phyloP scores from a whole-genome alignment of 2,329 filamentous ascomycete genomes.

The Botryotinia narcissicola region DNA sequence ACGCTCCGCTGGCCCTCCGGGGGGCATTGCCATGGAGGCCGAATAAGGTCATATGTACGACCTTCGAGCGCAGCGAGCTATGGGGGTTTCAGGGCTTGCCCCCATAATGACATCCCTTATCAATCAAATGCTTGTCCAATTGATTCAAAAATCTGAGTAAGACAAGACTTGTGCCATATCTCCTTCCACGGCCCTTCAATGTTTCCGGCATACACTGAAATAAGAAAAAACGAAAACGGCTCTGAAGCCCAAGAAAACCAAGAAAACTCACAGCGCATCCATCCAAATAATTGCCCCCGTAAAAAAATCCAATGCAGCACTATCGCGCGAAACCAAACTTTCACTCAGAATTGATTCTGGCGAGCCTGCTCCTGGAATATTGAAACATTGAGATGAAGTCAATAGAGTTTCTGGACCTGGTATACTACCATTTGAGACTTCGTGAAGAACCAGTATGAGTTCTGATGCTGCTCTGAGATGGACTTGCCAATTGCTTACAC shows the following conservation, averaged over 20 bases:
- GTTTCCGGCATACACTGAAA: neutral
- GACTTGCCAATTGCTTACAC: conserved; percentile 49
- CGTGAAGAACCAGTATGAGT: conserved; percentile 42
- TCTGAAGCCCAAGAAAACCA: neutral
- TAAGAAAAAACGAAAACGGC: neutral
- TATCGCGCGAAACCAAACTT: conserved; percentile 3
- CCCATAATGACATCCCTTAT: neutral
- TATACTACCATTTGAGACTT: conserved; percentile 16
- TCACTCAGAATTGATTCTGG: neutral
- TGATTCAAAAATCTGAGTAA: neutral
- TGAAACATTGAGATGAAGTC: conserved; percentile 11
- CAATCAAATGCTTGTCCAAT: neutral
- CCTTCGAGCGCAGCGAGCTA: neutral
- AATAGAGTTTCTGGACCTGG: conserved; percentile 2
- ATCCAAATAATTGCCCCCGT: conserved; percentile 17
- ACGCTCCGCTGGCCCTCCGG: neutral
- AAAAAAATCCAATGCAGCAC: conserved; percentile 18
- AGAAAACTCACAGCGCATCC: conserved; percentile 6
- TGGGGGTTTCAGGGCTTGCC: neutral
- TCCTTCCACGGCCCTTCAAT: neutral
- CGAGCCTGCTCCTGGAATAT: neutral
- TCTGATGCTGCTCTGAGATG: conserved; percentile 51
- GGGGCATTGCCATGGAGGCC: neutral
- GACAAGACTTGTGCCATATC: fast-evolving
- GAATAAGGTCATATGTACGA: neutral